phyloP scores from a whole-genome alignment of 441 rosid species.

The Brassica hybrid region DNA sequence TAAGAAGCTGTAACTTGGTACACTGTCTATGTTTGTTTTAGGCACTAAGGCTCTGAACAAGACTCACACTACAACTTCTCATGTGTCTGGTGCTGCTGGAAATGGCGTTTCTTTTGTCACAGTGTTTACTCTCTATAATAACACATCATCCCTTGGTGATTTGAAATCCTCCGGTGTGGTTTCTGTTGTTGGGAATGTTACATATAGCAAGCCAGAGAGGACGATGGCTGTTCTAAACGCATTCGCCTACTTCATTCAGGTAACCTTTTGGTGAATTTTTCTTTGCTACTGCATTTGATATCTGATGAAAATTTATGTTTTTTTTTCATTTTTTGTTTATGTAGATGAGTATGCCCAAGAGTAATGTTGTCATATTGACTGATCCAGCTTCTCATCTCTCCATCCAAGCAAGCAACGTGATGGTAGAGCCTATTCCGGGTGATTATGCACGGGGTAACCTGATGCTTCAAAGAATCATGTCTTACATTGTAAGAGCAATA shows the following conservation, averaged over 20 bases:
- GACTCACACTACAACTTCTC: constrained; percentile 49
- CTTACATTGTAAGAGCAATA: constrained; percentile 96
- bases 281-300: constrained; percentile 9
- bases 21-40: neutral
- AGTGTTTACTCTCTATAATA: constrained; percentile 72
- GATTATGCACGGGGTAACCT: constrained; percentile 83
- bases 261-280: constrained; percentile 24
- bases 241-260: constrained; percentile 81
- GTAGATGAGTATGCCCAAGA: constrained; percentile 80
- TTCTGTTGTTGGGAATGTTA: constrained; percentile 76
- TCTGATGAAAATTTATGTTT: neutral
- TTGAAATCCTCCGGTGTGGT: constrained; percentile 52
- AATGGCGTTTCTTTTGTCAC: constrained; percentile 71
- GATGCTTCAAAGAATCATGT: constrained; percentile 98
- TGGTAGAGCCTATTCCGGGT: constrained; percentile 70
- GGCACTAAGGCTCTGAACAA: constrained; percentile 60
- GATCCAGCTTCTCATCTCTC: constrained; percentile 87
- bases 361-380: constrained; percentile 74
- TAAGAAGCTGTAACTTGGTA: neutral
- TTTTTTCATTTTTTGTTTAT: neutral
- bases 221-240: constrained; percentile 73
- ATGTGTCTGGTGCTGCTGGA: constrained; percentile 40
- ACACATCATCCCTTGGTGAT: constrained; percentile 41
- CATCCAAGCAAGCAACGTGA: constrained; percentile 54
- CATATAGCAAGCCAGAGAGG: constrained; percentile 69